A percentile compares a stretch with the other conserved stretches of the same genome.
These are phyloP conservation scores for Xylaria sp. DNA, from an alignment of 2,329 filamentous ascomycete species.

Conservation along the genomic window DNA sequence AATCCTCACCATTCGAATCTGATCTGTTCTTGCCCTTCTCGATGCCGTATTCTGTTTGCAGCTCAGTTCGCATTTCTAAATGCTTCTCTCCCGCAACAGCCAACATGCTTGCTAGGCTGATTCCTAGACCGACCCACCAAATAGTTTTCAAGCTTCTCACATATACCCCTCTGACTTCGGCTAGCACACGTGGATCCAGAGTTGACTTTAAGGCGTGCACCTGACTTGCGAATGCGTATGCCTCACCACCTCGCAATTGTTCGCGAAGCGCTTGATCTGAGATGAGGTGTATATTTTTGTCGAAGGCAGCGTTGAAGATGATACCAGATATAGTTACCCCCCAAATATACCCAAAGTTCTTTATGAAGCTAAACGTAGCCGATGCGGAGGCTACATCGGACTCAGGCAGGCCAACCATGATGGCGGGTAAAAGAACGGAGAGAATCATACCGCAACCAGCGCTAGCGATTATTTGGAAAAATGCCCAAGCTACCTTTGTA, in stretches of 20 bases:
- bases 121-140: conserved; percentile 28
- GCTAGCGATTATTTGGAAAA: no score
- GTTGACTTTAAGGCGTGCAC: neutral
- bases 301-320: no score
- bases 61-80: conserved; percentile 18
- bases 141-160: conserved; percentile 14
- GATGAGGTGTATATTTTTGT: conserved; percentile 15
- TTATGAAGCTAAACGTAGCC: no score
- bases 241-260: conserved; percentile 38
- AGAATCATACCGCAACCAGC: no score
- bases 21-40: neutral
- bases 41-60: conserved; percentile 33
- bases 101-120: conserved; percentile 18
- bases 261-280: conserved; percentile 28
- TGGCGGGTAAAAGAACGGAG: no score
- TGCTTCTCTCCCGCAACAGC: conserved; percentile 12
- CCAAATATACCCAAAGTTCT: no score
- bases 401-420: no score
- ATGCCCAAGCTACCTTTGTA: no score
- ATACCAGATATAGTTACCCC: no score
- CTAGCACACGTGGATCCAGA: neutral
- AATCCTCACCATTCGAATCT: no score
- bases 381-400: no score
- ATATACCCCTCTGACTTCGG: conserved; percentile 27
- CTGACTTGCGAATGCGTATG: conserved; percentile 40